Evolutionary conservation across 2,329 filamentous ascomycete genomes (phyloP).

Genomic region (Penicillium sp.): DNA sequence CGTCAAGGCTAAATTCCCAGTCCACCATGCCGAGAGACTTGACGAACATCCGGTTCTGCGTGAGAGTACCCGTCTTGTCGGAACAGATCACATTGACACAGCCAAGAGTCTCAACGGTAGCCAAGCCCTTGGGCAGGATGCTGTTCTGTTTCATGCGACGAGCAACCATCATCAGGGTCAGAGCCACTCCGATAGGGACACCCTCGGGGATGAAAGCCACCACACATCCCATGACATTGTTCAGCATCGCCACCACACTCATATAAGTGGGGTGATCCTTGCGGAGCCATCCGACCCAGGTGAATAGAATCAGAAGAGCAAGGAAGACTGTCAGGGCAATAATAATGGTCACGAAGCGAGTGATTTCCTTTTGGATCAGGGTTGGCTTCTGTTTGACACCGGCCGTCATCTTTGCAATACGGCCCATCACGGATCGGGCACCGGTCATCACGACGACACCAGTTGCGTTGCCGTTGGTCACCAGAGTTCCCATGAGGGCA

Average conservation of each 20-base stretch:
- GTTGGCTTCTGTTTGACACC: conserved; percentile 71
- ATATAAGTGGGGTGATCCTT: conserved; percentile 70
- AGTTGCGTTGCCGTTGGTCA: conserved; percentile 68
- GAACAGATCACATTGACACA: conserved; percentile 76
- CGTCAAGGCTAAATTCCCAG: conserved; percentile 26
- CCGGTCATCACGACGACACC: conserved; percentile 74
- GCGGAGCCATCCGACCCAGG: conserved; percentile 69
- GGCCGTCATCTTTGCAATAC: conserved; percentile 73
- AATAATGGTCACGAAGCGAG: conserved; percentile 73
- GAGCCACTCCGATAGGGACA: conserved; percentile 70
- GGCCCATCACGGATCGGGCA: conserved; percentile 73
- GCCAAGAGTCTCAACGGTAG: conserved; percentile 77
- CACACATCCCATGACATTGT: conserved; percentile 72
- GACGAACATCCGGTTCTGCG: conserved; percentile 72
- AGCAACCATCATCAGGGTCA: conserved; percentile 74
- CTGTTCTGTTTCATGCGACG: conserved; percentile 76
- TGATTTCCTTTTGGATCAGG: conserved; percentile 71
- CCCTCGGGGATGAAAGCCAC: conserved; percentile 81
- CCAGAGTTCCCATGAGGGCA: conserved; percentile 76
- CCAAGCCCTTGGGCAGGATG: conserved; percentile 77
- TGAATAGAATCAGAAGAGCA: conserved; percentile 55
- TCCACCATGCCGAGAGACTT: conserved; percentile 35
- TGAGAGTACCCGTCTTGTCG: conserved; percentile 70
- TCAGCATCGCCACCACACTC: conserved; percentile 70
- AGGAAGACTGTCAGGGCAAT: conserved; percentile 68